phyloP scores from a whole-genome alignment of 257 asterid species.

The Penstemon davidsonii region DNA sequence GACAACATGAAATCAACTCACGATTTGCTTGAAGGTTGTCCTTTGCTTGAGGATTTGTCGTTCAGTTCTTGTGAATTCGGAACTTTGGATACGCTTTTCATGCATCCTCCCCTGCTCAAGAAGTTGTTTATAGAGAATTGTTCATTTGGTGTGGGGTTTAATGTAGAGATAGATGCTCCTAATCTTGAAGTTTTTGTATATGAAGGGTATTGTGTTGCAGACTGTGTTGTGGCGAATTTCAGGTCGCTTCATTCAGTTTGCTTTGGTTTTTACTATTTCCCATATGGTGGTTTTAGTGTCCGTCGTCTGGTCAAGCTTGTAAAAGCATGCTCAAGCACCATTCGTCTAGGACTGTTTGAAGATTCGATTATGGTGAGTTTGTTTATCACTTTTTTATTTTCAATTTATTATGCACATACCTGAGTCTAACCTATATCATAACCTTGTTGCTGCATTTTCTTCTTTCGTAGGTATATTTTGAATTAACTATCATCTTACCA shows the following conservation, averaged over 20 bases:
- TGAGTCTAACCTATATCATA: too few species aligned
- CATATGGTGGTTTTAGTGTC: not conserved
- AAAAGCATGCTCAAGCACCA: conserved; percentile 7
- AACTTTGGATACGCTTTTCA: not conserved
- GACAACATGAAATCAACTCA: not conserved
- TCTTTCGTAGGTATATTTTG: not conserved
- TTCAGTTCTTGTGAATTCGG: too few species aligned
- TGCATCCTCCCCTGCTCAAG: not conserved
- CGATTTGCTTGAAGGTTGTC: conserved; percentile 9
- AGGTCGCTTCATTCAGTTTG: not conserved
- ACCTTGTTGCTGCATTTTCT: not conserved
- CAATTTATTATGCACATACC: not conserved
- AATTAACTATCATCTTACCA: too few species aligned
- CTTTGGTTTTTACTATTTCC: not conserved
- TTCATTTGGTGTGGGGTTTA: not conserved
- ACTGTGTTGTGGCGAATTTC: not conserved
- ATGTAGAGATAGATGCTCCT: not conserved
- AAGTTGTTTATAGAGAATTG: not conserved
- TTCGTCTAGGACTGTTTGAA: not conserved
- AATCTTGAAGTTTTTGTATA: not conserved
- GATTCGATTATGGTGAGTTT: not conserved
- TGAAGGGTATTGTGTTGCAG: not conserved
- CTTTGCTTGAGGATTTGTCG: not conserved
- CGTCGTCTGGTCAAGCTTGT: not conserved
- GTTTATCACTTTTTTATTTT: not conserved